Percentiles rank a stretch among this genome's conserved stretches.
phyloP scores from a whole-genome alignment of 345 rosid genomes.

The Aurinia saxatilis region DNA sequence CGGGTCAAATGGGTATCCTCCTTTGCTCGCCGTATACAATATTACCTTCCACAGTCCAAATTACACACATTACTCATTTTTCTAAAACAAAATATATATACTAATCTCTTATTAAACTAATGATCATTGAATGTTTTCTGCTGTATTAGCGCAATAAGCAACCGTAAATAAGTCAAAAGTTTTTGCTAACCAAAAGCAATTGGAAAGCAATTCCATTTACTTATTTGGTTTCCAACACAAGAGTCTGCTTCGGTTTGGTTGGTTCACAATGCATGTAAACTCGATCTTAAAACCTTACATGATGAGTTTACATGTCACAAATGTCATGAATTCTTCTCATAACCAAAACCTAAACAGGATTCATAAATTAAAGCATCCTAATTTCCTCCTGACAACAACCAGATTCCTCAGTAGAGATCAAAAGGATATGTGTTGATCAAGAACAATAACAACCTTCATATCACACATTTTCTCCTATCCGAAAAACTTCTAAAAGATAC shows the following conservation, averaged over 20 bases:
- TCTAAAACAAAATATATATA: not conserved
- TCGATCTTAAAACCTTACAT: not conserved
- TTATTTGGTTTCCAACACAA: not conserved
- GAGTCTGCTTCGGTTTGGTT: not conserved
- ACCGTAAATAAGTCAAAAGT: not conserved
- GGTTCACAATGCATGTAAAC: not conserved
- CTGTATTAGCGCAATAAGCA: no score
- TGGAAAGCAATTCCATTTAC: not conserved
- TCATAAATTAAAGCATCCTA: slow-evolving; percentile 1
- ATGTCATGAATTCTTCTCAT: not conserved
- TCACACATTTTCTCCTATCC: not conserved
- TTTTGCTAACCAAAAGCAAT: not conserved
- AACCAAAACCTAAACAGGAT: not conserved
- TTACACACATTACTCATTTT: not conserved
- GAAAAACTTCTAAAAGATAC: not conserved
- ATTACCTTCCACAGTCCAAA: not conserved
- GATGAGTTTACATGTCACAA: not conserved
- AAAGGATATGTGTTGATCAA: no score
- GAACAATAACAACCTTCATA: not conserved
- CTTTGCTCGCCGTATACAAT: not conserved
- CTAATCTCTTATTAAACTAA: not conserved
- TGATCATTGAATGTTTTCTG: not conserved
- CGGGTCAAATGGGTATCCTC: slow-evolving; percentile 6
- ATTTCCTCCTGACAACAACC: not conserved
- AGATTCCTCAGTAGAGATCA: not conserved